A percentile compares a stretch with the other conserved stretches of the same genome.
Conservation (phyloP, 108 stramenopile genomes). For the Stephanodiscus triporus region DNA sequence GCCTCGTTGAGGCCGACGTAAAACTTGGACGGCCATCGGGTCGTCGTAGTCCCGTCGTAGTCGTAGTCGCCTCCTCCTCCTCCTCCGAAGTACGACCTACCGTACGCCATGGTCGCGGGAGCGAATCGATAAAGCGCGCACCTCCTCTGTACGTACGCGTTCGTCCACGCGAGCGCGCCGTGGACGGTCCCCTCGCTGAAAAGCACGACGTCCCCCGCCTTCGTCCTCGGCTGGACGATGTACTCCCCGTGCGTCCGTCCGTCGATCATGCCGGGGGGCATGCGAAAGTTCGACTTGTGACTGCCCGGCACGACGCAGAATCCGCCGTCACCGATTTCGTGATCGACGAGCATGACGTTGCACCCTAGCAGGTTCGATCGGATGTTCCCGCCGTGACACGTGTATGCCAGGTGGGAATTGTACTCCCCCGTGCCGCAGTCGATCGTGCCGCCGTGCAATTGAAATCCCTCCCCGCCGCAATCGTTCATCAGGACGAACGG, state of each 20-base stretch:
- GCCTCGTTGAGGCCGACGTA: conserved; percentile 82
- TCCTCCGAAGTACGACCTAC: conserved; percentile 84
- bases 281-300: conserved; percentile 91
- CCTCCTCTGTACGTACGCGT: conserved; percentile 59
- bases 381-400: conserved; percentile 75
- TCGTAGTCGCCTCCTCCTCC: conserved; percentile 47
- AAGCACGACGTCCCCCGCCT: conserved; percentile 92
- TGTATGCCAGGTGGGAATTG: conserved; percentile 85
- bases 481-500: conserved; percentile 87
- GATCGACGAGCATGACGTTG: conserved; percentile 86
- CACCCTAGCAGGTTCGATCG: conserved; percentile 74
- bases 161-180: conserved; percentile 87
- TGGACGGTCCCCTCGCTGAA: conserved; percentile 93
- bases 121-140: conserved; percentile 88
- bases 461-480: conserved; percentile 89
- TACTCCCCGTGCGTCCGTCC: conserved; percentile 74
- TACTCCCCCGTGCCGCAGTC: conserved; percentile 81
- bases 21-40: conserved; percentile 73
- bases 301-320: conserved; percentile 92
- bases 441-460: conserved; percentile 90
- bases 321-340: conserved; percentile 86
- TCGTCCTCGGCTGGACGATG: conserved; percentile 86
- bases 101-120: conserved; percentile 82
- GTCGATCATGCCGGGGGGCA: conserved; percentile 88
- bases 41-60: background rate